Evolutionary conservation across 495 filamentous ascomycete species (phyloP), one percentile per base, ranked within the genome.

Genomic region (Podospora anserina): DNA sequence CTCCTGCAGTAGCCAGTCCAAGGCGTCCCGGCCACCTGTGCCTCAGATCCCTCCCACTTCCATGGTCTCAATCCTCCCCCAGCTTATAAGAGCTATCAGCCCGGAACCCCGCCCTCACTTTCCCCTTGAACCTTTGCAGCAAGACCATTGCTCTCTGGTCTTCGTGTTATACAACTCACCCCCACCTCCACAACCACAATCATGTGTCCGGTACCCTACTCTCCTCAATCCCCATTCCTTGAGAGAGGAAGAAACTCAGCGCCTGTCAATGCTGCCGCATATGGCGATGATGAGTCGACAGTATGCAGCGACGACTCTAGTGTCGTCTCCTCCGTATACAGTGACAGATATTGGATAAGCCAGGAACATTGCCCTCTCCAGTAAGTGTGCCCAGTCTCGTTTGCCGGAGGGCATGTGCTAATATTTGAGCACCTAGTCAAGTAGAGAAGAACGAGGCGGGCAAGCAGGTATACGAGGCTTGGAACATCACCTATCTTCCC

Each of bases 201-300:
- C 15, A 58, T 58, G 55, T 58, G 23, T 23, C 55, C 55, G 19
- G 55, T 26, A 20, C 20, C 54, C 6, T 19, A 15, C 55, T 23
- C n/a, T 9, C 20, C 20, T 2, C 28, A 15, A 27, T 28, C 15
- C 15, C 27, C 30, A 16, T 3, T 49, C 15, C 39, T 16, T 49
- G 39, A 11, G 39, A 49, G 39, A 13, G 39, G 39, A 16, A 49
- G 39, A 49, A 49, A 11, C 39, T 49, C 39, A 49, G 39, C 13
- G 9, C 39, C 39, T 11, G 39, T 13, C 39, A 49, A 49, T 44
- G 65, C 64, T 61, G 65, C 2, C 32, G 23, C 56, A 56, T 9
- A 61, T 61, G 58, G 66, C 49, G 66, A 70, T 27, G 71, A 71
- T 61, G 68, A 62, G 20, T 63, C 32, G 30, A 65, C 66, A 19